A percentile compares a stretch with the other conserved stretches of the same genome.
These are phyloP conservation scores for Skeletonema tropicum DNA, from an alignment of 108 stramenopile species.

Conservation along the genomic window DNA sequence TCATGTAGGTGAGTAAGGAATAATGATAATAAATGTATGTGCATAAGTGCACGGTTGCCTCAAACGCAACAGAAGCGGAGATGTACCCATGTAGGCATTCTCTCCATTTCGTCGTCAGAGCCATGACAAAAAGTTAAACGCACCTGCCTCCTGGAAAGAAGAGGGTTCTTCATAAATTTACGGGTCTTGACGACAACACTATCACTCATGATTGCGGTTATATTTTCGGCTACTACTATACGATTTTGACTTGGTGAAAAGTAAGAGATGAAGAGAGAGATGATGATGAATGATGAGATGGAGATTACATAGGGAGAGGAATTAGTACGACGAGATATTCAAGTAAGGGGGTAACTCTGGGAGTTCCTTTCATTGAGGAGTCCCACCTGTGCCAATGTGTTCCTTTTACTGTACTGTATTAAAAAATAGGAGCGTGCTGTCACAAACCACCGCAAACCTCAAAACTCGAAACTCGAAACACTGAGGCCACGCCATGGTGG, in stretches of 20 bases:
- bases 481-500: too few relatives aligned
- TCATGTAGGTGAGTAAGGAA: slow-evolving; percentile 7
- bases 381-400: too few relatives aligned
- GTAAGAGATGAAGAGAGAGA: background rate
- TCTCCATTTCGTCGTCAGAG: background rate
- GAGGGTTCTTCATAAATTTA: slow-evolving; percentile 98
- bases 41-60: background rate
- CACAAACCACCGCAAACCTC: too few relatives aligned
- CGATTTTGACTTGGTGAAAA: slow-evolving; percentile 2
- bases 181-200: slow-evolving; percentile 97
- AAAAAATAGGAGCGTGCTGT: too few relatives aligned
- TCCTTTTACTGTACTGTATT: too few relatives aligned
- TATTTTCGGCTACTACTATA: background rate
- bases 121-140: slow-evolving; percentile 30
- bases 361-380: too few relatives aligned
- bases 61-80: background rate
- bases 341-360: too few relatives aligned
- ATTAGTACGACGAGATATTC: background rate
- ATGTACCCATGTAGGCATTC: background rate
- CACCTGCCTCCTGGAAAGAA: slow-evolving; percentile 96
- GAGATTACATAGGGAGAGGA: background rate
- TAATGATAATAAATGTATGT: background rate
- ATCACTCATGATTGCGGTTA: slow-evolving; percentile 52
- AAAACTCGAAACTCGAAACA: too few relatives aligned
- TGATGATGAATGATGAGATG: background rate